Conservation (phyloP, 192 early-diverging fungal genomes). For the Cetraspora pellucida region DNA sequence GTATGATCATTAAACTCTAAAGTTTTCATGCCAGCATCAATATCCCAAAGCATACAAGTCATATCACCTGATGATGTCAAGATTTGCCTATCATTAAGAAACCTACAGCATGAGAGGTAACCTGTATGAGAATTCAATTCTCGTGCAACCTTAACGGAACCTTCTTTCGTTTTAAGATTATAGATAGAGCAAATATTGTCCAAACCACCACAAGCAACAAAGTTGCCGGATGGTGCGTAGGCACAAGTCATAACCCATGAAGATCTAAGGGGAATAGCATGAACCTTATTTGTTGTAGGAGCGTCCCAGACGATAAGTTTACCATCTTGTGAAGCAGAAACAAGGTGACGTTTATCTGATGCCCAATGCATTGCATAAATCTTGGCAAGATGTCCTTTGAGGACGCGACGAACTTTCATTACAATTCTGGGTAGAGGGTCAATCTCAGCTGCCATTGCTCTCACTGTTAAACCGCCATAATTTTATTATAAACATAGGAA, state of each 20-base stretch:
- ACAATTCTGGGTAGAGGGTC: slow-evolving; percentile 85
- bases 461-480: slow-evolving; percentile 59
- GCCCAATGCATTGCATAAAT: slow-evolving; percentile 99
- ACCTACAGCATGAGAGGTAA: slow-evolving; percentile 97
- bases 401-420: slow-evolving; percentile 95
- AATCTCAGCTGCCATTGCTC: slow-evolving; percentile 81
- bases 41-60: slow-evolving; percentile 99
- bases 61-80: slow-evolving; percentile 96
- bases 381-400: slow-evolving; percentile 98
- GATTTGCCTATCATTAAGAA: slow-evolving; percentile 94
- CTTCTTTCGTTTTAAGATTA: slow-evolving; percentile 94
- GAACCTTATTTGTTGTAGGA: slow-evolving; percentile 98
- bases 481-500: neutral
- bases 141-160: slow-evolving; percentile 89
- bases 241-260: slow-evolving; percentile 99
- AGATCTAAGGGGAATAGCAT: slow-evolving; percentile 97
- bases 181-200: slow-evolving; percentile 99
- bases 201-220: slow-evolving; percentile 98
- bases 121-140: slow-evolving; percentile 97
- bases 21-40: slow-evolving; percentile 97
- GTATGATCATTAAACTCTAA: slow-evolving; percentile 98
- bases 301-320: slow-evolving; percentile 99
- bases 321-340: slow-evolving; percentile 98
- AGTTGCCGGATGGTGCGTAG: slow-evolving; percentile 96
- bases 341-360: slow-evolving; percentile 94